phyloP scores from a whole-genome alignment of 805 yeast genomes.

The Candida broadrunensis region DNA sequence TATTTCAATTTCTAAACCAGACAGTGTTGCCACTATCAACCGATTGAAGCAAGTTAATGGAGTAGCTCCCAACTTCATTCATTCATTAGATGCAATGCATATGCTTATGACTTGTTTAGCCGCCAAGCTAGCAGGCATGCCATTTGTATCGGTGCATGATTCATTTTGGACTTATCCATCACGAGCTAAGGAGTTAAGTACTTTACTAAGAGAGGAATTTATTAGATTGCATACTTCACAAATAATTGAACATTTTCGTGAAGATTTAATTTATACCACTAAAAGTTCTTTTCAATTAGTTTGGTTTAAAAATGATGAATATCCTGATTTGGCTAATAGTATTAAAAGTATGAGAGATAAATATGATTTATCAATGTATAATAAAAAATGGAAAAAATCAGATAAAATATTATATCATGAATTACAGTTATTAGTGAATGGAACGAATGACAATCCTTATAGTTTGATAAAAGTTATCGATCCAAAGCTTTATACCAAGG shows the following conservation, averaged over 20 bases:
- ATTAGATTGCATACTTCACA: constrained; percentile 28
- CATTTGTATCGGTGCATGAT: constrained; percentile 42
- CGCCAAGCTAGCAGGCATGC: constrained; percentile 14
- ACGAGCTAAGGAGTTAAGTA: constrained; percentile 24
- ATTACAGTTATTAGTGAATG: constrained; percentile 5
- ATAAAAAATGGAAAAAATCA: constrained; percentile 1
- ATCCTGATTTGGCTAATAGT: constrained; percentile 8
- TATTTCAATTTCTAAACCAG: constrained; percentile 13
- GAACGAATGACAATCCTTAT: constrained; percentile 1
- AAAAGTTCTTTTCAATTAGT: constrained; percentile 29
- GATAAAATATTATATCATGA: constrained; percentile 11
- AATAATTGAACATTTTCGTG: constrained; percentile 20
- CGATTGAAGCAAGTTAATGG: constrained; percentile 30
- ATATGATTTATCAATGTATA: constrained; percentile 1
- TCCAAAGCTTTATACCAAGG: constrained; percentile 20
- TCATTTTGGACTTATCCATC: constrained; percentile 42
- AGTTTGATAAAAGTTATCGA: constrained; percentile 12
- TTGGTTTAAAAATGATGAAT: constrained; percentile 19
- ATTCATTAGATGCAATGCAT: constrained; percentile 40
- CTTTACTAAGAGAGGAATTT: constrained; percentile 30
- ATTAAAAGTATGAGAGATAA: constrained; percentile 5
- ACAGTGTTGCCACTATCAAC: constrained; percentile 21
- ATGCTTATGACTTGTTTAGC: constrained; percentile 32
- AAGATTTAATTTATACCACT: constrained; percentile 22
- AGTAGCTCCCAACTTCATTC: constrained; percentile 43